These are phyloP conservation scores for Backusella tarrabulga DNA, from an alignment of 192 early-diverging fungal genomes.

Conservation along the genomic window DNA sequence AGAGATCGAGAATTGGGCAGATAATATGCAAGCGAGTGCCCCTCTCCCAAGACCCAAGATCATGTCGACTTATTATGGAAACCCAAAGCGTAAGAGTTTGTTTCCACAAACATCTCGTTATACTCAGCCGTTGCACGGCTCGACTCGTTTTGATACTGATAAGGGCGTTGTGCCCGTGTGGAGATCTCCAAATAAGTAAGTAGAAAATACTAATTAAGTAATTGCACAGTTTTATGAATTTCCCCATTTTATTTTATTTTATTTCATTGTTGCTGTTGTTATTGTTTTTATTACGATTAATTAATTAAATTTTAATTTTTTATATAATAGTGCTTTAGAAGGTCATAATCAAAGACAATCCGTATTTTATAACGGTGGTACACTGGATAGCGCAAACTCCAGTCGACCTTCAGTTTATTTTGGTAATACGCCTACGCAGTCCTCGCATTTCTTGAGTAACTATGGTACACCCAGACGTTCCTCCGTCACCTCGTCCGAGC, in stretches of 20 bases:
- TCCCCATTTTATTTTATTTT: not conserved
- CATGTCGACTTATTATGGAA: conserved; percentile 21
- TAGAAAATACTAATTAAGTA: not conserved
- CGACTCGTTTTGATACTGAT: conserved; percentile 14
- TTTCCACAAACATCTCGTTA: conserved; percentile 28
- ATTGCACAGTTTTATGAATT: not conserved
- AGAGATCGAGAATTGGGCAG: conserved; percentile 75
- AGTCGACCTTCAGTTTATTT: conserved; percentile 1
- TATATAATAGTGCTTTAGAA: not conserved
- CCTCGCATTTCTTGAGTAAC: not conserved
- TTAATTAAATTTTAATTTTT: not conserved
- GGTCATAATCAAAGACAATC: conserved; percentile 11
- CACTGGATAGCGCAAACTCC: not conserved
- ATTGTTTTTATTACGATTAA: not conserved
- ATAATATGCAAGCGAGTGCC: conserved; percentile 58
- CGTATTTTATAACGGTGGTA: not conserved
- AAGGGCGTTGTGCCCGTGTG: not conserved
- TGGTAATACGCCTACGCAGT: not conserved
- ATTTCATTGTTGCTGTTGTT: not conserved
- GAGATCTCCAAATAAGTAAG: conserved; percentile 17
- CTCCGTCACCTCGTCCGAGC: conserved; percentile 13
- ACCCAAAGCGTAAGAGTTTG: conserved; percentile 25
- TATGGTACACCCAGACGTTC: conserved; percentile 12
- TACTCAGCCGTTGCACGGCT: conserved; percentile 7
- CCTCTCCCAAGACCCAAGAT: not conserved